Conservation (phyloP, 176 grass and related monocot species). For the Sorghum bicolor region DNA sequence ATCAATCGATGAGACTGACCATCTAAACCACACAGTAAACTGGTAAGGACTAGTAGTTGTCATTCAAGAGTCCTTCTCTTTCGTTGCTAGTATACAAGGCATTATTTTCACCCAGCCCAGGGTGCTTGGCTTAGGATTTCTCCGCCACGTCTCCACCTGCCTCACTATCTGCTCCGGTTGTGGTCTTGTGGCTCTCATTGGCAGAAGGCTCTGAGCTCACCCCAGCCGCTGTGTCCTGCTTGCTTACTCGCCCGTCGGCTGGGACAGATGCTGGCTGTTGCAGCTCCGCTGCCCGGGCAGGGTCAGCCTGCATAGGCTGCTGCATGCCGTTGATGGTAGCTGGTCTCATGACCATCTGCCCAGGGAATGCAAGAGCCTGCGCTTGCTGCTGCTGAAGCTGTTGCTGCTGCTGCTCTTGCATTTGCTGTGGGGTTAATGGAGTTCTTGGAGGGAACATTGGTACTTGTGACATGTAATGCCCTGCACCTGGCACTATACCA, state of each 20-base stretch:
- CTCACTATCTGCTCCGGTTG: constrained; percentile 39
- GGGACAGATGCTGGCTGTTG: constrained; percentile 16
- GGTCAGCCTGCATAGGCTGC: constrained; percentile 55
- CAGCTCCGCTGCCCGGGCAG: constrained; percentile 34
- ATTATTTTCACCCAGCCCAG: constrained; percentile 33
- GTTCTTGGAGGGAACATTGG: constrained; percentile 79
- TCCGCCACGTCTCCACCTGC: constrained; percentile 28
- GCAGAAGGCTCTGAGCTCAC: constrained; percentile 41
- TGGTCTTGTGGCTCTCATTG: constrained; percentile 53
- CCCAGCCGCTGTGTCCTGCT: constrained; percentile 37
- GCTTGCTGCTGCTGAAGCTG: constrained; percentile 73
- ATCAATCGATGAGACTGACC: constrained; percentile 14
- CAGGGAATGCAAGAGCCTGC: constrained; percentile 54
- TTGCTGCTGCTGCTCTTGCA: constrained; percentile 69
- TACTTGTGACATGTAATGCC: constrained; percentile 71
- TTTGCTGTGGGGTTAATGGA: constrained; percentile 71
- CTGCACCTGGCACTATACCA: constrained; percentile 47
- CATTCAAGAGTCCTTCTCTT: constrained; percentile 27
- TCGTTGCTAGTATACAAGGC: constrained; percentile 46
- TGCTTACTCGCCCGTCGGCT: constrained; percentile 40
- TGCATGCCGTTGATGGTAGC: constrained; percentile 67
- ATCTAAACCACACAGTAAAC: constrained; percentile 22
- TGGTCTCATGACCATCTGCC: constrained; percentile 72
- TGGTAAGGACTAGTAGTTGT: constrained; percentile 22
- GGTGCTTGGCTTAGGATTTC: constrained; percentile 26